phyloP scores from a whole-genome alignment of 2,329 filamentous ascomycete genomes.

The Trichoderma sp. region DNA sequence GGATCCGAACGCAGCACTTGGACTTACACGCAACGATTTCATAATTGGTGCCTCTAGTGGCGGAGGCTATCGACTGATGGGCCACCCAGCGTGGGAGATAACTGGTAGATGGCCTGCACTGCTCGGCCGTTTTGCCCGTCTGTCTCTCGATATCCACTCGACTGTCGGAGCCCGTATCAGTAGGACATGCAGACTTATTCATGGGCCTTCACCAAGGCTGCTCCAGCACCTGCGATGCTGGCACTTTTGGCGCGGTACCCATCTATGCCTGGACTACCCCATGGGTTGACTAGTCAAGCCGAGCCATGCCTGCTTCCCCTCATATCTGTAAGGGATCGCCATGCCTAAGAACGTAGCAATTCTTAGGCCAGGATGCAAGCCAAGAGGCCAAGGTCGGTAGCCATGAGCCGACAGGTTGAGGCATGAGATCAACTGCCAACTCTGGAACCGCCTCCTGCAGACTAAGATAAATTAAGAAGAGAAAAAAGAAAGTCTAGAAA shows the following conservation, averaged over 20 bases:
- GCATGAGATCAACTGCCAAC: conserved; percentile 24
- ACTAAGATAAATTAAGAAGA: not conserved
- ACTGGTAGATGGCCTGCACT: not conserved
- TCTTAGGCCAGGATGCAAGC: not conserved
- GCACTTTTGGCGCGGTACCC: not conserved
- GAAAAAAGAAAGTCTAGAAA: not conserved
- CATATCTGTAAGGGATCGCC: not conserved
- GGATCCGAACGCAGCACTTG: not conserved
- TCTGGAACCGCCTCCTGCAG: not conserved
- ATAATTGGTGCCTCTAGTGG: not conserved
- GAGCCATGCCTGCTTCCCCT: not conserved
- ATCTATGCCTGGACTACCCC: not conserved
- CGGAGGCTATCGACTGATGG: not conserved
- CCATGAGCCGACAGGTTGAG: not conserved
- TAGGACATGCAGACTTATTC: not conserved
- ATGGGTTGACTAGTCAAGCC: not conserved
- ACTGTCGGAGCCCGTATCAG: not conserved
- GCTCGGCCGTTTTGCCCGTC: not conserved
- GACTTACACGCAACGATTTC: not conserved
- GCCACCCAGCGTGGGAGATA: not conserved
- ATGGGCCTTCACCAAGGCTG: not conserved
- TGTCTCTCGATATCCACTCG: not conserved
- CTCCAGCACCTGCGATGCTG: not conserved
- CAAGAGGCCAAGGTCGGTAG: conserved; percentile 13
- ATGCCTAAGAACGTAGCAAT: not conserved